Percentiles rank a stretch among this genome's conserved stretches.
phyloP scores from a whole-genome alignment of 164 flowering plant genomes.

The Tetrastigma voinierianum region DNA sequence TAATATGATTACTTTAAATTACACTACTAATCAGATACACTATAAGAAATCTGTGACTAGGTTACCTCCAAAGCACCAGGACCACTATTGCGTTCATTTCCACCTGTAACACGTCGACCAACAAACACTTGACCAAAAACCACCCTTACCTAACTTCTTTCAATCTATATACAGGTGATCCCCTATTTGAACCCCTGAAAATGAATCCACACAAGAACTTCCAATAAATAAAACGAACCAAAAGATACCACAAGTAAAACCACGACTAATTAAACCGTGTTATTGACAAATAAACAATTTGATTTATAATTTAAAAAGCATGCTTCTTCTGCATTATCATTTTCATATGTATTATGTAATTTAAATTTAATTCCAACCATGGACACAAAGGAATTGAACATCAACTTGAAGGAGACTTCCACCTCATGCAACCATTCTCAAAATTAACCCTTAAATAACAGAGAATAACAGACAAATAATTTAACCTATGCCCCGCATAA shows the following conservation, averaged over 20 bases:
- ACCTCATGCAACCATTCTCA: too few relatives aligned
- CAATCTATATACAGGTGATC: conserved; percentile 80
- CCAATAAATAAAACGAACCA: not conserved
- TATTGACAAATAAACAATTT: not conserved
- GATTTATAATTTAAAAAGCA: not conserved
- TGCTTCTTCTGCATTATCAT: not conserved
- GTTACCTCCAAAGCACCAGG: conserved; percentile 69
- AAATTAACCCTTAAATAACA: too few relatives aligned
- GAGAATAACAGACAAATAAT: too few relatives aligned
- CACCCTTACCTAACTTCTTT: conserved; percentile 94
- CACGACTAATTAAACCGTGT: not conserved
- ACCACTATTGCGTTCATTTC: conserved; percentile 61
- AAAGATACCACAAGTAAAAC: not conserved
- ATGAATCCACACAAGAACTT: not conserved
- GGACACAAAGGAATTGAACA: not conserved
- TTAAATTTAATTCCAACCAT: too few relatives aligned
- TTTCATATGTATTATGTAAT: too few relatives aligned
- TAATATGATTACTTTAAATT: not conserved
- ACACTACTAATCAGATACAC: not conserved
- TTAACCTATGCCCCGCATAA: too few relatives aligned
- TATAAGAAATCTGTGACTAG: not conserved
- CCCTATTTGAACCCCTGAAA: conserved; percentile 90
- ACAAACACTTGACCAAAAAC: conserved; percentile 98
- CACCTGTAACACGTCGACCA: conserved; percentile 83
- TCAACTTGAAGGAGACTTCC: too few relatives aligned